A percentile compares a stretch with the other conserved stretches of the same genome.
phyloP scores from a whole-genome alignment of 169 alveolate species.

The Eimeria brunetti region DNA sequence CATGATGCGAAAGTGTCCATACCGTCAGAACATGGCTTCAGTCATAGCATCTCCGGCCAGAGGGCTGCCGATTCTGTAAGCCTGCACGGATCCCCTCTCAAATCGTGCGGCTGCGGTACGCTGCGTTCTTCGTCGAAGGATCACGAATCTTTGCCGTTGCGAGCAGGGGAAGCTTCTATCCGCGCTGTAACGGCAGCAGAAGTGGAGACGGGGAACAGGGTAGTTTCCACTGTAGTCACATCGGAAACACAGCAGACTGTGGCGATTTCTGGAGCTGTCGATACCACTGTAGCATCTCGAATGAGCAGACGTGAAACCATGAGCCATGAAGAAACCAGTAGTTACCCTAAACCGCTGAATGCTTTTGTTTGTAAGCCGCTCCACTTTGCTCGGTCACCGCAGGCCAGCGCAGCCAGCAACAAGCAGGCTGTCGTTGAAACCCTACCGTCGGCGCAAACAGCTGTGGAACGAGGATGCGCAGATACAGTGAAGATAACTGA shows the following conservation, averaged over 20 bases:
- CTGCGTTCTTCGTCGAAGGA: not conserved
- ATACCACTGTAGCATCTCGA: not conserved
- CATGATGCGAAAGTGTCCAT: not conserved
- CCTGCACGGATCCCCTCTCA: not conserved
- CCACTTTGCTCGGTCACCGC: not conserved
- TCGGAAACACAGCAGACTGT: conserved; percentile 36
- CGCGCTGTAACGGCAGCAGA: not conserved
- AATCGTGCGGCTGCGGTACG: conserved; percentile 1
- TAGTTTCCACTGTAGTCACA: not conserved
- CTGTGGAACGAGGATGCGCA: not conserved
- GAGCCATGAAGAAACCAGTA: not conserved
- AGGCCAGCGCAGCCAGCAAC: not conserved
- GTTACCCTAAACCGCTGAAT: not conserved
- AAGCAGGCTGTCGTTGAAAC: not conserved
- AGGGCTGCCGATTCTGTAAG: not conserved
- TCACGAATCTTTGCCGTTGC: not conserved
- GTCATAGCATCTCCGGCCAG: not conserved
- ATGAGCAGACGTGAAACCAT: not conserved
- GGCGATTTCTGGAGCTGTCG: conserved; percentile 12
- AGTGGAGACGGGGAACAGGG: conserved; percentile 12
- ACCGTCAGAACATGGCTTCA: not conserved
- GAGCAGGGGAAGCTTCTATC: not conserved
- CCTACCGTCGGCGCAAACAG: not conserved
- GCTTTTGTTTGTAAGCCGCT: conserved; percentile 20
- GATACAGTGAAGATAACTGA: not conserved